These are phyloP conservation scores for Zygotorulaspora mrakii DNA, from an alignment of 1,139 yeast species.

Conservation along the genomic window DNA sequence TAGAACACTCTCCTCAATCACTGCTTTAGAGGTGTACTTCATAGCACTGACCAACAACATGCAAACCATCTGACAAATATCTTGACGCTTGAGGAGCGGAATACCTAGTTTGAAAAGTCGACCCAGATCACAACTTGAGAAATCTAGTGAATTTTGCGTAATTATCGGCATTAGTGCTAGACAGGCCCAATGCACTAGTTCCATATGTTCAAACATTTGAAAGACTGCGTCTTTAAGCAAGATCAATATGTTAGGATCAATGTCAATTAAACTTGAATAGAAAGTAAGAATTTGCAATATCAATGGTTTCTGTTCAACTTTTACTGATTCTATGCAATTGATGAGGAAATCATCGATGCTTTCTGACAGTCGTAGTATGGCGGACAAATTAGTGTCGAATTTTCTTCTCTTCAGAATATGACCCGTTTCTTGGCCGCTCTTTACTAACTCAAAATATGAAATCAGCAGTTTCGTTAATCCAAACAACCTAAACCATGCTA, in stretches of 20 bases:
- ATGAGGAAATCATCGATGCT: slow-evolving; percentile 21
- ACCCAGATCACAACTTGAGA: slow-evolving; percentile 20
- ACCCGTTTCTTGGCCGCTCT: neutral
- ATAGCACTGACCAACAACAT: slow-evolving; percentile 32
- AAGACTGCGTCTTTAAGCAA: slow-evolving; percentile 16
- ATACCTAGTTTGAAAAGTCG: slow-evolving; percentile 43
- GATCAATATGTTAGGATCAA: slow-evolving; percentile 4
- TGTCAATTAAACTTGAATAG: slow-evolving; percentile 12
- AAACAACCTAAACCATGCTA: slow-evolving; percentile 23
- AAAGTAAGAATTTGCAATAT: slow-evolving; percentile 27
- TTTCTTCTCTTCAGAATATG: slow-evolving; percentile 26
- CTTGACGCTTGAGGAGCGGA: slow-evolving; percentile 43
- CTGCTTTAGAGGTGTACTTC: slow-evolving; percentile 17
- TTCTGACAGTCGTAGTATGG: slow-evolving; percentile 19
- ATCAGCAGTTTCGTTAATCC: slow-evolving; percentile 20
- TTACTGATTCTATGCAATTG: slow-evolving; percentile 16
- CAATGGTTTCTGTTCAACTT: slow-evolving; percentile 10
- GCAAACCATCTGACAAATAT: slow-evolving; percentile 36
- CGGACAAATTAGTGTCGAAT: slow-evolving; percentile 12
- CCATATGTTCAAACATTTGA: slow-evolving; percentile 19
- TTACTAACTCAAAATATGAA: slow-evolving; percentile 17
- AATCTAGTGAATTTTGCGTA: slow-evolving; percentile 27
- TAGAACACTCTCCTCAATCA: slow-evolving; percentile 41
- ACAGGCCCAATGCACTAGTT: slow-evolving; percentile 42
- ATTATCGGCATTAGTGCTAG: slow-evolving; percentile 38